These are phyloP conservation scores for Tilletiopsis washingtonensis DNA, from an alignment of 1,284 basidiomycete genomes.

Conservation along the genomic window DNA sequence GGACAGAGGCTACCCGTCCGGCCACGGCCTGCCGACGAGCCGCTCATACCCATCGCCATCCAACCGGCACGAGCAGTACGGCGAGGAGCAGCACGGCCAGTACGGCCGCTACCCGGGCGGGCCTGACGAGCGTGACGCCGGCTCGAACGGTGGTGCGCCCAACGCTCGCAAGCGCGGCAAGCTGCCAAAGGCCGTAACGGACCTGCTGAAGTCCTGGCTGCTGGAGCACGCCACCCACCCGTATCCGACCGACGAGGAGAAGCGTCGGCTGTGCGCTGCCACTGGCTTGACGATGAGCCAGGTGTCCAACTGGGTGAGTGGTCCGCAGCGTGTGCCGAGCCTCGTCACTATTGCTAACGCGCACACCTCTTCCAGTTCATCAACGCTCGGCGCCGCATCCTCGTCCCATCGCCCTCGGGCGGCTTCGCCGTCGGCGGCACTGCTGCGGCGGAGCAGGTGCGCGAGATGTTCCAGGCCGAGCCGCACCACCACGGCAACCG, in stretches of 20 bases:
- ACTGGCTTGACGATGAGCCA: conserved; percentile 79
- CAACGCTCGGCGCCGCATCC: conserved; percentile 37
- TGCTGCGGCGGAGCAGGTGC: too few relatives aligned
- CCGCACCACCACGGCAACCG: too few relatives aligned
- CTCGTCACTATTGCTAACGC: background rate
- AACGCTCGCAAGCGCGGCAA: conserved; percentile 60
- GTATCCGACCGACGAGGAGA: conserved; percentile 82
- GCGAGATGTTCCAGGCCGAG: too few relatives aligned
- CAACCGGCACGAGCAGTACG: too few relatives aligned
- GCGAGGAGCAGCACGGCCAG: too few relatives aligned
- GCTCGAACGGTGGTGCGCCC: conserved; percentile 5
- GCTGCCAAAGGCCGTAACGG: conserved; percentile 79
- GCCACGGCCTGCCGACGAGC: too few relatives aligned
- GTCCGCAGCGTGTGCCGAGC: background rate
- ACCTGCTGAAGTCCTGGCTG: conserved; percentile 81
- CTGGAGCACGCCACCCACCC: conserved; percentile 79
- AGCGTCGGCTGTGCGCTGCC: conserved; percentile 73
- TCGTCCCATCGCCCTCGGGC: conserved; percentile 16
- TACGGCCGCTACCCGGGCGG: too few relatives aligned
- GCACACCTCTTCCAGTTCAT: too few relatives aligned
- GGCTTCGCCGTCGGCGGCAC: conserved; percentile 1
- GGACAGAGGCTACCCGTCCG: too few relatives aligned
- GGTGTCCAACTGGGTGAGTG: conserved; percentile 54
- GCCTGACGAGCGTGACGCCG: too few relatives aligned
- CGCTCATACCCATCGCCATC: too few relatives aligned